Evolutionary conservation across 306 rosid species (phyloP).

Genomic region (Medicago ruthenica): DNA sequence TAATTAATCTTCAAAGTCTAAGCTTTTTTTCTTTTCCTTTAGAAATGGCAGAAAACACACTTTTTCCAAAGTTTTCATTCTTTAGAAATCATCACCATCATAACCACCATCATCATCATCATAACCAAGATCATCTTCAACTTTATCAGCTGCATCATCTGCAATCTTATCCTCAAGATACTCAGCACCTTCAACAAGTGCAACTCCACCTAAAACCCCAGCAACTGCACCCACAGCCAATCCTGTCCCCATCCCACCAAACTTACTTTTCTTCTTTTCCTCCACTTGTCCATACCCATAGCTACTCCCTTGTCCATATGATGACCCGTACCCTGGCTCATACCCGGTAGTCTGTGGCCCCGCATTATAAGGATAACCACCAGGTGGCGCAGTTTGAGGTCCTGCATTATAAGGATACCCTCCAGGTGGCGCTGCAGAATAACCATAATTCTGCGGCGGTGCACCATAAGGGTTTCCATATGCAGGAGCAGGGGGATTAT

Average conservation of each 20-base stretch:
- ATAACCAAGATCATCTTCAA: conserved; percentile 61
- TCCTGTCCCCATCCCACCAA: conserved; percentile 93
- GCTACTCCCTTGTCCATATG: conserved; percentile 21
- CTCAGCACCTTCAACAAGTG: conserved; percentile 70
- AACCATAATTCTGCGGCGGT: conserved; percentile 46
- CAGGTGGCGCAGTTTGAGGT: not conserved
- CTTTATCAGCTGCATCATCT: conserved; percentile 66
- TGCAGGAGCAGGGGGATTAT: conserved; percentile 39
- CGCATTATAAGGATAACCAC: too few species aligned
- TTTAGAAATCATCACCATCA: conserved; percentile 49
- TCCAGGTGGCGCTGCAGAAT: conserved; percentile 12
- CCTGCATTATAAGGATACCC: conserved; percentile 45
- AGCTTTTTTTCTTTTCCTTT: not conserved
- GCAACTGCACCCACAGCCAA: conserved; percentile 90
- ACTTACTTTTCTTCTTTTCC: conserved; percentile 79
- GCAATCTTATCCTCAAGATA: conserved; percentile 70
- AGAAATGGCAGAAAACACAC: not conserved
- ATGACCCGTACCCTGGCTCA: conserved; percentile 38
- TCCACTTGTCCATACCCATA: conserved; percentile 17
- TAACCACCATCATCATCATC: conserved; percentile 41
- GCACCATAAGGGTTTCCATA: conserved; percentile 51
- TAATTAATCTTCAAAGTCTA: not conserved
- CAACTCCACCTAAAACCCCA: conserved; percentile 77
- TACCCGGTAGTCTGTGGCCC: conserved; percentile 21
- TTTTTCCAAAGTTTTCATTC: not conserved